Evolutionary conservation across 2,329 filamentous ascomycete genomes (phyloP).

Genomic region (Fusarium setosum): DNA sequence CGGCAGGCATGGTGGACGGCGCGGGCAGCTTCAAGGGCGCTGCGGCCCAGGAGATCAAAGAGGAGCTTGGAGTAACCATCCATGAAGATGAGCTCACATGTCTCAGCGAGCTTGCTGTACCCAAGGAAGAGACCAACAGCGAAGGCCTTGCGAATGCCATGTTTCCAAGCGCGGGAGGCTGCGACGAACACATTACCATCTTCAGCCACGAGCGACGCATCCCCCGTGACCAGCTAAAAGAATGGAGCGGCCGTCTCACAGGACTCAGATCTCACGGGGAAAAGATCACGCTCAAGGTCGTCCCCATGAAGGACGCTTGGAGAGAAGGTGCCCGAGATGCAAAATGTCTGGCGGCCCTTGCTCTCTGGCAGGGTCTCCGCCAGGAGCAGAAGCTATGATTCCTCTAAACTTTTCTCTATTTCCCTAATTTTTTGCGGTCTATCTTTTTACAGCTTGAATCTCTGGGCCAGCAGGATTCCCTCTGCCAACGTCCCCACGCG

Average conservation of each 20-base stretch:
- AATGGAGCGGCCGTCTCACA: slow-evolving; percentile 69
- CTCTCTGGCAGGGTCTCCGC: slow-evolving; percentile 67
- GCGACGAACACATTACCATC: slow-evolving; percentile 70
- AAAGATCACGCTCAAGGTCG: slow-evolving; percentile 70
- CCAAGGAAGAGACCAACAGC: slow-evolving; percentile 38
- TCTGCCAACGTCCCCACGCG: slow-evolving; percentile 82
- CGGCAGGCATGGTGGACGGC: slow-evolving; percentile 69
- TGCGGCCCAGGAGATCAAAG: slow-evolving; percentile 69
- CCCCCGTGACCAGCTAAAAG: slow-evolving; percentile 58
- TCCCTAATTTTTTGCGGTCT: background rate
- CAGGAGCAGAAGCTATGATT: slow-evolving; percentile 56
- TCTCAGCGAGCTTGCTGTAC: slow-evolving; percentile 62
- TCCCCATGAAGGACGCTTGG: slow-evolving; percentile 68
- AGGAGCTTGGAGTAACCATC: slow-evolving; percentile 69
- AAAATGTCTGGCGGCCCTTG: slow-evolving; percentile 69
- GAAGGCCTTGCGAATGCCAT: slow-evolving; percentile 59
- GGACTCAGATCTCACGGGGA: slow-evolving; percentile 69
- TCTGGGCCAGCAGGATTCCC: slow-evolving; percentile 78
- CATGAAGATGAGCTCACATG: slow-evolving; percentile 58
- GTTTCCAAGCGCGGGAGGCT: slow-evolving; percentile 69
- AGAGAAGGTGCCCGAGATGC: slow-evolving; percentile 66
- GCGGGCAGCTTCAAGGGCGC: slow-evolving; percentile 65
- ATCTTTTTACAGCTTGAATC: slow-evolving; percentile 52
- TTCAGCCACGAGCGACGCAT: slow-evolving; percentile 67
- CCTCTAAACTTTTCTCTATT: background rate